These are phyloP conservation scores for Fusarium secorum DNA, from an alignment of 2,329 filamentous ascomycete species.

Conservation along the genomic window DNA sequence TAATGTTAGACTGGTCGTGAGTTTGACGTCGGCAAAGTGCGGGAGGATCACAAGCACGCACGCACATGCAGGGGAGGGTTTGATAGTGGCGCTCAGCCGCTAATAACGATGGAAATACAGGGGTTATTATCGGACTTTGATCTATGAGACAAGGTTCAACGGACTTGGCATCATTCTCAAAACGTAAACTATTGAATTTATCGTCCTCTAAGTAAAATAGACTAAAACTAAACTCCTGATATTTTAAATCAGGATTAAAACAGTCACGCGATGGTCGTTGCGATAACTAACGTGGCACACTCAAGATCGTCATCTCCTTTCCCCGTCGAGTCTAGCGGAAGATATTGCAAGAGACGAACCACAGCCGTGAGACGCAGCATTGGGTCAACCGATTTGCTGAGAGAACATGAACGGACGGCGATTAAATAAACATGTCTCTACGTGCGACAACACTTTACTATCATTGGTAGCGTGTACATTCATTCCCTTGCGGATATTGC, in stretches of 20 bases:
- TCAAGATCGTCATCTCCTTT: not conserved
- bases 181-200: not conserved
- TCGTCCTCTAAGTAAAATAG: not conserved
- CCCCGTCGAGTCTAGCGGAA: constrained; percentile 5
- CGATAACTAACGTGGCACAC: not conserved
- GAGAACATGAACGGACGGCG: not conserved
- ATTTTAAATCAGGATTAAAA: not conserved
- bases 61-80: constrained; percentile 11
- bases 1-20: not conserved
- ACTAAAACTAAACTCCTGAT: not conserved
- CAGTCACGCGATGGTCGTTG: not conserved
- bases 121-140: not conserved
- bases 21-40: constrained; percentile 3
- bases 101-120: constrained; percentile 5
- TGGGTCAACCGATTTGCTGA: constrained; percentile 15
- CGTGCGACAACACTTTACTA: constrained; percentile 12
- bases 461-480: not conserved
- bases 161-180: not conserved
- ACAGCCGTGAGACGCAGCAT: not conserved
- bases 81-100: constrained; percentile 15
- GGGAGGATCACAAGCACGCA: not conserved
- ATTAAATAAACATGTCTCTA: not conserved
- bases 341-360: constrained; percentile 7
- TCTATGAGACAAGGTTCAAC: not conserved
- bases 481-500: not conserved